Evolutionary conservation across 2,329 filamentous ascomycete genomes (phyloP), one percentile per base, ranked within the genome.

Genomic region (Penicillium sp.): DNA sequence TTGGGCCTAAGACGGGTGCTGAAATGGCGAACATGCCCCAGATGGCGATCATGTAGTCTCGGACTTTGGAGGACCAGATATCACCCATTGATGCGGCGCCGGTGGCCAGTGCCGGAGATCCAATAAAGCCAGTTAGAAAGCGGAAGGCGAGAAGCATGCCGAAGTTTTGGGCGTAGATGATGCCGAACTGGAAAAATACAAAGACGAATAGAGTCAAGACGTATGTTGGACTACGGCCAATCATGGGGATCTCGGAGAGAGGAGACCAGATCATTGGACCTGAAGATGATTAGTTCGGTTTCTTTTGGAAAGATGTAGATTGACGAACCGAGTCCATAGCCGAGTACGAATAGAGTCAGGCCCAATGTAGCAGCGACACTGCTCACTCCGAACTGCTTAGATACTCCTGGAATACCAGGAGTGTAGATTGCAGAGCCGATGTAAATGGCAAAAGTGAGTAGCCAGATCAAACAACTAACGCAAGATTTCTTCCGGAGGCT

Each of bases 1-100:
- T 67, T 4, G 84, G 83, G 0, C 83, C 83, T 0, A 86, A 70
- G 10, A 81, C 81, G 0, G 77, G 79, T 0, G 72, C 77, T 4
- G 42, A 74, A 69, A 62, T 53, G 6, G 62, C 64, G 25, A 61
- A 61, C 1, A 74, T 70, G 1, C 81, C 81, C 82, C 82, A 86
- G 0, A 76, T 70, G 41, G 78, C 77, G 52, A 86, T 73, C 10
- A 78, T 76, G 53, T 82, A 85, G 0, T 82, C 81, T 52, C 65
- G 63, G 33, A 70, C 66, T 12, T 56, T 53, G 0, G 71, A 69
- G 1, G 50, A 47, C 60, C 69, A 76, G 27, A 77, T 73, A 46
- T 78, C 75, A 0, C 61, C 65, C 9, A 76, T 63, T 0, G 71
- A 71, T 5, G 75, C 75, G 37, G 68, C 75, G 2, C 74, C 74